phyloP scores from a whole-genome alignment of 2,329 filamentous ascomycete genomes.

The Aspergillus tamarii region DNA sequence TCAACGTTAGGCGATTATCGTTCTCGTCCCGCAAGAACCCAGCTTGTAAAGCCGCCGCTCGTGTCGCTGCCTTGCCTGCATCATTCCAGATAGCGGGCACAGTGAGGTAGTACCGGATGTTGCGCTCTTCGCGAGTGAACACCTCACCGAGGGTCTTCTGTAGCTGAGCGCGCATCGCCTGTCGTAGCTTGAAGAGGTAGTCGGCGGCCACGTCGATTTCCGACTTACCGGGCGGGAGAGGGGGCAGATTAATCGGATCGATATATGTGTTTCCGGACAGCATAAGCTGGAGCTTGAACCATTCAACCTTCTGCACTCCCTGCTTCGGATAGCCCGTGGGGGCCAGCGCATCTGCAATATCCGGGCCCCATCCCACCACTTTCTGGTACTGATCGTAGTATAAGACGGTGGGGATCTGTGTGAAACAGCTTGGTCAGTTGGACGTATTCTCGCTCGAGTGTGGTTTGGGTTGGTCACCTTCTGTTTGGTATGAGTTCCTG shows the following conservation, averaged over 20 bases:
- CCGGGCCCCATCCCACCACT: constrained; percentile 98
- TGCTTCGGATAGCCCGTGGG: constrained; percentile 97
- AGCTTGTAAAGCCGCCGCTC: constrained; percentile 93
- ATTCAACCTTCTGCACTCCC: constrained; percentile 97
- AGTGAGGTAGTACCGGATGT: constrained; percentile 96
- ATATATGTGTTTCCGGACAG: constrained; percentile 98
- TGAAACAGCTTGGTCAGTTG: constrained; percentile 13
- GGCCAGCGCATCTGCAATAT: constrained; percentile 94
- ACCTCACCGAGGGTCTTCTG: constrained; percentile 97
- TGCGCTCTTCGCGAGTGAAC: constrained; percentile 96
- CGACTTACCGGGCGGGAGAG: constrained; percentile 94
- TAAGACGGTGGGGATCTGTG: constrained; percentile 89
- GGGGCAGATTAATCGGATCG: constrained; percentile 97
- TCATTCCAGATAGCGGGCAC: constrained; percentile 99
- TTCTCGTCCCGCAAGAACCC: constrained; percentile 97
- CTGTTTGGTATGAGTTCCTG: constrained; percentile 96
- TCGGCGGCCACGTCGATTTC: constrained; percentile 99
- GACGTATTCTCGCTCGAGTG: neutral
- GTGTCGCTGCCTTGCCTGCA: constrained; percentile 93
- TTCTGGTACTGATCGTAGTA: constrained; percentile 99
- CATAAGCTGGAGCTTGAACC: constrained; percentile 99
- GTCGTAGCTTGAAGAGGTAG: constrained; percentile 96
- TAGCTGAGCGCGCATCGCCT: constrained; percentile 93
- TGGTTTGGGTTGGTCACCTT: constrained; percentile 65
- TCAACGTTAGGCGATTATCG: constrained; percentile 90